Conservation (phyloP, 805 yeast genomes). For the Candida michaelii region DNA sequence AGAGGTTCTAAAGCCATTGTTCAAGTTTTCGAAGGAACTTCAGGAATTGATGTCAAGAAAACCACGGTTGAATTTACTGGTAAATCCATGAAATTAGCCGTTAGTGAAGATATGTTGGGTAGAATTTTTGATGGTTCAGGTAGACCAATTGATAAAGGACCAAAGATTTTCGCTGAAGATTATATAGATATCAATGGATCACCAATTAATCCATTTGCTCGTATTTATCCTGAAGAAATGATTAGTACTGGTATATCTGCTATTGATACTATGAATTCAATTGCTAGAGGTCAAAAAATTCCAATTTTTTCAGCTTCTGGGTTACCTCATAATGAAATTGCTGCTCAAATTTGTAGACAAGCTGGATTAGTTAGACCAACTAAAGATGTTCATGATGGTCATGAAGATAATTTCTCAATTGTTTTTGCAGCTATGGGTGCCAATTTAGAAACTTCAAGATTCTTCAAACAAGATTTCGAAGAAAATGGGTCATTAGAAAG, state of each 20-base stretch:
- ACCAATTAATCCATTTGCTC: constrained; percentile 96
- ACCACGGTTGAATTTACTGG: constrained; percentile 98
- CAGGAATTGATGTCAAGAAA: constrained; percentile 97
- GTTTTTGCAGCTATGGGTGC: constrained; percentile 99
- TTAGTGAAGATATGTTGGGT: constrained; percentile 95
- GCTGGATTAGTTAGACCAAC: constrained; percentile 99
- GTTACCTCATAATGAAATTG: constrained; percentile 98
- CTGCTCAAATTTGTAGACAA: constrained; percentile 99
- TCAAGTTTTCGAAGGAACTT: constrained; percentile 98
- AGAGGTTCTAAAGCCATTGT: constrained; percentile 96
- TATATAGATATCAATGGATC: constrained; percentile 98
- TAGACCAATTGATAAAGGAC: constrained; percentile 97
- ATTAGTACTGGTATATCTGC: constrained; percentile 98
- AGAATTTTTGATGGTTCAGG: constrained; percentile 99
- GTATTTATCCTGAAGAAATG: constrained; percentile 99
- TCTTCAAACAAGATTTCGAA: constrained; percentile 98
- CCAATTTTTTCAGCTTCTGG: constrained; percentile 99
- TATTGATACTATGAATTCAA: constrained; percentile 98
- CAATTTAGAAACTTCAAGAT: constrained; percentile 95
- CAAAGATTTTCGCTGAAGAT: constrained; percentile 97
- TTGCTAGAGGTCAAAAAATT: constrained; percentile 99
- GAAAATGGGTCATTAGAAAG: constrained; percentile 98
- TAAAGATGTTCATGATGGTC: constrained; percentile 99
- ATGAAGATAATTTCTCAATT: constrained; percentile 98
- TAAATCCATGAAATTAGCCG: constrained; percentile 87